A percentile compares a stretch with the other conserved stretches of the same genome.
These are phyloP conservation scores for Termitomyces heimii DNA, from an alignment of 768 basidiomycete species.

Conservation along the genomic window DNA sequence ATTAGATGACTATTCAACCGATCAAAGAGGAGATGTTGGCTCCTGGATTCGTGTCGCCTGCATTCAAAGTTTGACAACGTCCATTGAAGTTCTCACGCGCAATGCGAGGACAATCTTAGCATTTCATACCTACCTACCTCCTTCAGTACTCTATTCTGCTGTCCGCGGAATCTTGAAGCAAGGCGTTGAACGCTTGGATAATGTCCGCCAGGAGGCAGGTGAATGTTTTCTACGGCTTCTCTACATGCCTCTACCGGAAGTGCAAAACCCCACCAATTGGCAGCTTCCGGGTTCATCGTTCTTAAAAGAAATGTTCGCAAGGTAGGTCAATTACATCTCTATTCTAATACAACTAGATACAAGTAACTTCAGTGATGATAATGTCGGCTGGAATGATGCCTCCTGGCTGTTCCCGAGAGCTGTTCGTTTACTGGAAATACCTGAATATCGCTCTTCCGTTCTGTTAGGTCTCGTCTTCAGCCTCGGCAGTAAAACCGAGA, in stretches of 20 bases:
- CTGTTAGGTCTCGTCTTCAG: constrained; percentile 74
- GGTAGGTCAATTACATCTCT: constrained; percentile 25
- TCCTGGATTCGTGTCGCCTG: constrained; percentile 89
- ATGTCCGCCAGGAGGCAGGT: constrained; percentile 80
- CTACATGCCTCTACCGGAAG: constrained; percentile 35
- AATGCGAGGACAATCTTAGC: constrained; percentile 33
- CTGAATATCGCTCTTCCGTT: constrained; percentile 54
- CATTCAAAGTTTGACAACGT: constrained; percentile 55
- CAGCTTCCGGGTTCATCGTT: constrained; percentile 39
- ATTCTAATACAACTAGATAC: not conserved
- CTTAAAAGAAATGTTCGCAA: constrained; percentile 48
- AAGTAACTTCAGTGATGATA: constrained; percentile 25
- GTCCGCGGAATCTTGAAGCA: constrained; percentile 78
- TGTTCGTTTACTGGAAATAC: constrained; percentile 57
- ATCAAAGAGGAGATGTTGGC: constrained; percentile 95
- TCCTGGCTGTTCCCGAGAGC: constrained; percentile 71
- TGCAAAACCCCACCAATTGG: constrained; percentile 41
- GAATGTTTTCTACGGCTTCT: constrained; percentile 50
- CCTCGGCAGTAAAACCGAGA: constrained; percentile 78
- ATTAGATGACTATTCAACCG: constrained; percentile 84
- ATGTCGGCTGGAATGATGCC: constrained; percentile 63
- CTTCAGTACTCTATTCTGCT: constrained; percentile 46
- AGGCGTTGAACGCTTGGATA: constrained; percentile 86
- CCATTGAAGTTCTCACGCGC: constrained; percentile 46
- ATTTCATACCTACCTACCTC: constrained; percentile 56